Percentiles rank a stretch among this genome's conserved stretches.
Evolutionary conservation across 257 asterid species (phyloP).

Genomic region (Nicotiana obtusifolia): DNA sequence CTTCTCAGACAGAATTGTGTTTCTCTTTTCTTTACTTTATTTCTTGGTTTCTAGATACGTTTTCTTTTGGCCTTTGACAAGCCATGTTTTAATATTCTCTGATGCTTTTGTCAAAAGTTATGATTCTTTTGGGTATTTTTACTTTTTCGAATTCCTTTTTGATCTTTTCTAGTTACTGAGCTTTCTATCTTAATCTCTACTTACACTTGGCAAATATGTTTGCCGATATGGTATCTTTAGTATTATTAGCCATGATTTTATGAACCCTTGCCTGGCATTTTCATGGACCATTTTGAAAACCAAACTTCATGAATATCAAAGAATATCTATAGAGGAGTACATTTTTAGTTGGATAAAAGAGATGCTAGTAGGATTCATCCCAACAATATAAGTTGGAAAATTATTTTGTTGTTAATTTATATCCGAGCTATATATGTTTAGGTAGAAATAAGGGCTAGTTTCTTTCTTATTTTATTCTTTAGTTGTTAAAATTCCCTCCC

Average conservation of each 20-base stretch:
- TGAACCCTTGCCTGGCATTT: slow-evolving; percentile 9
- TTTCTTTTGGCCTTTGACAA: slow-evolving; percentile 7
- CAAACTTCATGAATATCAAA: not conserved
- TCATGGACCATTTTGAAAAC: slow-evolving; percentile 15
- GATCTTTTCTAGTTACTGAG: slow-evolving; percentile 12
- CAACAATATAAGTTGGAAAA: too few species aligned
- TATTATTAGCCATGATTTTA: slow-evolving; percentile 28
- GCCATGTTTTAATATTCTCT: slow-evolving; percentile 7
- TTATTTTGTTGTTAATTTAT: too few species aligned
- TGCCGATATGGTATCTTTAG: slow-evolving; percentile 10
- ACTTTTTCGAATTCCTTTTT: not conserved
- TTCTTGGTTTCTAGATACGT: not conserved
- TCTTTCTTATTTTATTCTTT: too few species aligned
- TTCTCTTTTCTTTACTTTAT: slow-evolving; percentile 1
- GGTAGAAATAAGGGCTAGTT: too few species aligned
- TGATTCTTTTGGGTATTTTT: slow-evolving; percentile 4
- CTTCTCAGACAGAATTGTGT: slow-evolving; percentile 17
- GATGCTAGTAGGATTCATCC: not conserved
- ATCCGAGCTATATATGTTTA: too few species aligned
- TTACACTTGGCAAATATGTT: slow-evolving; percentile 24
- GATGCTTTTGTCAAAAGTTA: slow-evolving; percentile 9
- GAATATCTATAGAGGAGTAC: not conserved
- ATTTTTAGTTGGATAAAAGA: not conserved
- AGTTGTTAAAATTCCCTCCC: too few species aligned
- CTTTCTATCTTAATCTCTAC: slow-evolving; percentile 13